Percentiles rank a stretch among this genome's conserved stretches.
Conservation (phyloP, 2,329 filamentous ascomycete genomes). For the Onygena corvina region DNA sequence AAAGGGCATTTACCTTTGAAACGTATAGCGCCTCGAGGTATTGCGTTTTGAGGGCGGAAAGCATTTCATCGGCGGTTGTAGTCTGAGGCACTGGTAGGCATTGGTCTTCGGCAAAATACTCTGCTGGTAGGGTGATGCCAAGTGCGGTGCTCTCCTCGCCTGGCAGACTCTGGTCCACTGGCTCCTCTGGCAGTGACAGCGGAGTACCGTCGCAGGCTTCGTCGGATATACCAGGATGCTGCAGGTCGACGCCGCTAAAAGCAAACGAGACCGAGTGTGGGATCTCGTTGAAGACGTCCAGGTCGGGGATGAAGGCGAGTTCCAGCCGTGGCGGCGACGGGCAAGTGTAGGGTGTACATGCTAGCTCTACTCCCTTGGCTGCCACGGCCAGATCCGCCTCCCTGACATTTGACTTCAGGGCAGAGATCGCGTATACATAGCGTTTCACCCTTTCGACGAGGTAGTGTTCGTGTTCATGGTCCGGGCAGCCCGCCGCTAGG, state of each 20-base stretch:
- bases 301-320: constrained; percentile 25
- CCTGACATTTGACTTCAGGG: constrained; percentile 25
- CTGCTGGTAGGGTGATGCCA: neutral
- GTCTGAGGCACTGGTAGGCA: neutral
- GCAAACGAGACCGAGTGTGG: constrained; percentile 23
- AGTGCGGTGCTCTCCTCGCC: neutral
- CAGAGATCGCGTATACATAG: constrained; percentile 31
- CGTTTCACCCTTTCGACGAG: constrained; percentile 31
- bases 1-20: constrained; percentile 28
- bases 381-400: constrained; percentile 31
- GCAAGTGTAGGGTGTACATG: neutral
- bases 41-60: constrained; percentile 29
- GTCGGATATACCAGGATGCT: neutral
- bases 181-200: neutral
- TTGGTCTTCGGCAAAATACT: neutral
- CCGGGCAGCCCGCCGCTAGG: constrained; percentile 26
- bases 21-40: constrained; percentile 35
- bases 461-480: constrained; percentile 23
- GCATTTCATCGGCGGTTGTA: constrained; percentile 23
- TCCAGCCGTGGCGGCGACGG: constrained; percentile 18
- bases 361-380: constrained; percentile 23
- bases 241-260: constrained; percentile 17
- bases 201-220: neutral
- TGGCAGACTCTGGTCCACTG: neutral
- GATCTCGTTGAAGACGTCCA: constrained; percentile 16